A percentile compares a stretch with the other conserved stretches of the same genome.
Evolutionary conservation across 2,329 filamentous ascomycete genomes (phyloP).

Genomic region (Sporothrix brunneoviolacea): DNA sequence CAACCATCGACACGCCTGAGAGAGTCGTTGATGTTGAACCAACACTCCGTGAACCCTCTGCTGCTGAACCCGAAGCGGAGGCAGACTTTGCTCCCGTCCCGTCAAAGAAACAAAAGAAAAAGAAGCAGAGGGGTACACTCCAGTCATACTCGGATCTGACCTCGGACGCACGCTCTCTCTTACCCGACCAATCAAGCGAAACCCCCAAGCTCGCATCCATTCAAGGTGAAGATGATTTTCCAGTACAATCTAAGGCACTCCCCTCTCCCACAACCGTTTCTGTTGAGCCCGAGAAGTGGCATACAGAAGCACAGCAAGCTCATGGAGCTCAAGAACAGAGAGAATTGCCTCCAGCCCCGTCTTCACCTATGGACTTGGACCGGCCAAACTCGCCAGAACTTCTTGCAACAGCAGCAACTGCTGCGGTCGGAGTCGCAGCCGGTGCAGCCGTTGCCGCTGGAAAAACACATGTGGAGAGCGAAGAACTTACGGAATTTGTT

Average conservation of each 20-base stretch:
- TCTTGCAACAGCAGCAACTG: constrained; percentile 5
- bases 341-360: constrained; percentile 1
- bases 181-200: constrained; percentile 8
- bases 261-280: not conserved
- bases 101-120: constrained; percentile 5
- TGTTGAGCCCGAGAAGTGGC: not conserved
- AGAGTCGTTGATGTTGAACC: not conserved
- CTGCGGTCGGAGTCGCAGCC: not conserved
- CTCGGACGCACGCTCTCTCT: not conserved
- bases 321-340: constrained; percentile 3
- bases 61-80: not conserved
- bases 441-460: not conserved
- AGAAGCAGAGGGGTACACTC: constrained; percentile 5
- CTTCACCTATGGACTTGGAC: constrained; percentile 11
- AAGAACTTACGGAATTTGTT: constrained; percentile 10
- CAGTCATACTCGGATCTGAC: constrained; percentile 3
- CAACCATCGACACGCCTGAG: not conserved
- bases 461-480: not conserved
- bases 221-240: not conserved
- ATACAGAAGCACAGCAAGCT: not conserved
- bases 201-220: not conserved
- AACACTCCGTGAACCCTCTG: too few species aligned
- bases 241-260: not conserved
- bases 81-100: not conserved
- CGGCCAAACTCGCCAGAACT: constrained; percentile 2